Evolutionary conservation across 805 yeast genomes (phyloP).

Genomic region (Suhomyces sp.): DNA sequence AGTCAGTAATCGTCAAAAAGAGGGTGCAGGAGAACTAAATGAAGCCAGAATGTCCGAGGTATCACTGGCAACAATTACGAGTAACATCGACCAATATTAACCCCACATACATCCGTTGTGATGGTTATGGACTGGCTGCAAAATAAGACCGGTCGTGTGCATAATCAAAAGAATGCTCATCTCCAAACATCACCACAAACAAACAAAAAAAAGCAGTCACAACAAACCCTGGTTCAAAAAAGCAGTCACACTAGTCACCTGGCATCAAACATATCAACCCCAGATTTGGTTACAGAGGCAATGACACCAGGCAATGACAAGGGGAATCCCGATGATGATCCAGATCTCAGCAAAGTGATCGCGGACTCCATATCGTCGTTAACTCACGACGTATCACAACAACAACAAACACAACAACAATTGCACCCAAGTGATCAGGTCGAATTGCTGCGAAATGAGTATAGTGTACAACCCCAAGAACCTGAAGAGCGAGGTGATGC

Average conservation of each 20-base stretch:
- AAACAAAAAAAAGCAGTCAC: constrained; percentile 19
- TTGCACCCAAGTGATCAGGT: not conserved
- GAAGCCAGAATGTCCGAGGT: too few relatives aligned
- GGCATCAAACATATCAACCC: constrained; percentile 1
- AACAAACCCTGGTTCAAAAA: constrained; percentile 12
- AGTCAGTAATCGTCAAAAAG: too few relatives aligned
- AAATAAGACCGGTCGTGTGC: constrained; percentile 1
- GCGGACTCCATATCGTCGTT: constrained; percentile 9
- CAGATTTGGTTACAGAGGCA: too few relatives aligned
- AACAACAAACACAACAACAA: not conserved
- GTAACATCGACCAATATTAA: too few relatives aligned
- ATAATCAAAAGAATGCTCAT: too few relatives aligned
- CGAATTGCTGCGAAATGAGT: constrained; percentile 12
- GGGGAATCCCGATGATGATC: constrained; percentile 7
- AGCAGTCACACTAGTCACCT: constrained; percentile 20
- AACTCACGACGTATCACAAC: constrained; percentile 2
- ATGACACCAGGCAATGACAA: constrained; percentile 2
- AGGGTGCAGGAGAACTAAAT: too few relatives aligned
- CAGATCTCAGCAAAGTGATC: constrained; percentile 10
- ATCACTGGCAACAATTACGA: too few relatives aligned
- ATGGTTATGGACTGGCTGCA: constrained; percentile 3
- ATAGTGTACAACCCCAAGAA: constrained; percentile 6
- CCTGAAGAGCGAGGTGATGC: not conserved
- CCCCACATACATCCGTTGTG: too few relatives aligned
- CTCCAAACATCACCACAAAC: constrained; percentile 6